Evolutionary conservation across 257 asterid genomes (phyloP), one percentile per base, ranked within the genome.

Genomic region (Solanum tarijense): DNA sequence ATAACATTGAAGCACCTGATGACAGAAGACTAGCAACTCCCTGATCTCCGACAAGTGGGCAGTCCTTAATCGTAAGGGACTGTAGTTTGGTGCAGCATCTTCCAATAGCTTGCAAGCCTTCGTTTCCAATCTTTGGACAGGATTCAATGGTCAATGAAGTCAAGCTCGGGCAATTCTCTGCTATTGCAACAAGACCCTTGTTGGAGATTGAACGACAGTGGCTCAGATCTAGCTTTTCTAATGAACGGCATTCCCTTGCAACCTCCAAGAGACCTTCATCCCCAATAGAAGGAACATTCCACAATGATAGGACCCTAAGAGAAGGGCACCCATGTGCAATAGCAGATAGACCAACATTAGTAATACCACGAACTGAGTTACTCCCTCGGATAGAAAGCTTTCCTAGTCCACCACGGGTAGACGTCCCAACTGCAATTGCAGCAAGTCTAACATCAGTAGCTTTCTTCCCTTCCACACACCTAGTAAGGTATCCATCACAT

Each of bases 391-490:
- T 27, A 8, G 81, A 82, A 66, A 87, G 89, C 83, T 87, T 87
- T 43, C 89, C 89, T 21, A 87, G 73, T 32, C 89, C 89, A 7
- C 89, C 89, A 46, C 89, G 89, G 83, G 87, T 87, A 18, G 89
- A 65, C 25, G 87, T 87, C 25, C 89, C 89, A 66, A 87, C 89
- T 23, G 87, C 83, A 39, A 87, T 87, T 1, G 89, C 89, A 4
- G 87, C 87, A 16, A 87, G 87, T 66, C 89, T 82, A 65, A 79
- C 32, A 82, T 87, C 89, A 9, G 89, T 81, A 20, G 87, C 89
- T 68, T 87, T 87, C 83, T 87, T 87, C 38, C 89, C 83, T 68
- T 87, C 89, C 83, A 87, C 60, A 31, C 83, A 87, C 83, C 89
- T 82, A 4, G 87, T 87, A 87, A 87, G 89, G 39, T 87, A 87